Evolutionary conservation across 2,329 filamentous ascomycete species (phyloP).

Genomic region (Plectosphaerella sp.): DNA sequence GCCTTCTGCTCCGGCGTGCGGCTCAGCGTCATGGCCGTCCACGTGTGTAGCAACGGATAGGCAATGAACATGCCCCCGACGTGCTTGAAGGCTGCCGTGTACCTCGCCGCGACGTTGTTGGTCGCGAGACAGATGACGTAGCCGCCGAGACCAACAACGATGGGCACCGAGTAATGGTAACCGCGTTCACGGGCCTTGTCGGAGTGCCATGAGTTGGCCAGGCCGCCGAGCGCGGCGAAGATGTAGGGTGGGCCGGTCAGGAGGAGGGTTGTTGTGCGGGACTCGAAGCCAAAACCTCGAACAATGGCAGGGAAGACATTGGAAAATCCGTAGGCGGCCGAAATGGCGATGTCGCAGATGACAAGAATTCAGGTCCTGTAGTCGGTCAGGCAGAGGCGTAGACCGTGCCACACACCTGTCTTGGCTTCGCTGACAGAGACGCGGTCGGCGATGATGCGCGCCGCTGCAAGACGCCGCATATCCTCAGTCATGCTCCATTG

Average conservation of each 20-base stretch:
- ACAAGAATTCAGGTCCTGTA: constrained; percentile 35
- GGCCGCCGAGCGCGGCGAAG: constrained; percentile 16
- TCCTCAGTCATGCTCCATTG: constrained; percentile 7
- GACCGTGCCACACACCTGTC: constrained; percentile 6
- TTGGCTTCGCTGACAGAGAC: constrained; percentile 5
- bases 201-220: constrained; percentile 26
- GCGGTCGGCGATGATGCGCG: constrained; percentile 7
- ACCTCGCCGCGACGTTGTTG: constrained; percentile 5
- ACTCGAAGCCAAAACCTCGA: not conserved
- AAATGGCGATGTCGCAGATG: not conserved
- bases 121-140: constrained; percentile 9
- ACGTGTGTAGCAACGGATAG: constrained; percentile 42
- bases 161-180: constrained; percentile 39
- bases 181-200: constrained; percentile 42
- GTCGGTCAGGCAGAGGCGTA: constrained; percentile 28
- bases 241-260: constrained; percentile 15
- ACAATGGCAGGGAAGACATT: constrained; percentile 15
- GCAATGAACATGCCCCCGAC: constrained; percentile 6
- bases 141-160: constrained; percentile 27
- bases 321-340: constrained; percentile 12
- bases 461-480: constrained; percentile 3
- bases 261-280: constrained; percentile 5
- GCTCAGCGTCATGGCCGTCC: constrained; percentile 73
- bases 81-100: constrained; percentile 10
- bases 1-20: constrained; percentile 67